Evolutionary conservation across 495 filamentous ascomycete species (phyloP), one percentile per base, ranked within the genome.

Genomic region (Tuber indicum): DNA sequence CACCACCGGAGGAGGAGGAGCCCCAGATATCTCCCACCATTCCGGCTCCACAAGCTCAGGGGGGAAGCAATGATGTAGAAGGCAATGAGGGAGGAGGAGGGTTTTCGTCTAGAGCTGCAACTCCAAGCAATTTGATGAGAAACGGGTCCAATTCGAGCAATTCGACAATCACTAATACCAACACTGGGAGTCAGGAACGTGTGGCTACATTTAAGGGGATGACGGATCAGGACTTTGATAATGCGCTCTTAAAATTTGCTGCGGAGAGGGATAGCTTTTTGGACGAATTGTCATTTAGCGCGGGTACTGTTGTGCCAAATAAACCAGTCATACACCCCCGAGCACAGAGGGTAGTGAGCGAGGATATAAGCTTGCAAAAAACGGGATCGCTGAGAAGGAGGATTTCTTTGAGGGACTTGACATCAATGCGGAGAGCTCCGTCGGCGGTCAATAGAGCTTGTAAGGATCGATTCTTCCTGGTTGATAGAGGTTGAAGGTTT

Each of bases 181-280:
- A 84, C 77, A 84, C 73, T 74, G 81, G 75, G 43, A 74, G 43
- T 41, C 71, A 82, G n/a, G 76, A 74, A 17, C 78, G 72, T 36
- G 71, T 78, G 76, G 81, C 76, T 73, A 74, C 73, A 44, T 81
- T 81, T 72, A 81, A 81, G 62, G 78, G 78, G 23, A 81, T 81
- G 47, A 88, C 84, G 71, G 91, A 96, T 84, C 92, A 92, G 82
- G 94, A 98, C 85, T 99, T 99, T 82, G 95, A 98, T 81, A 88
- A 91, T 81, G 96, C 96, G 23, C 87, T 99, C 77, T 84, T 93
- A 74, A 98, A 97, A 84, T 99, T 99, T 85, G 93, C 96, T 62
- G 92, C 92, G 71, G 96, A 98, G 85, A 88, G 96, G 79, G 96
- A 99, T 79, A 91, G 91, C 77, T 98, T 99, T 84, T 84, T 99